Evolutionary conservation across 345 rosid genomes (phyloP), one percentile per base, ranked within the genome.

Genomic region (Schrenkiella parvula): DNA sequence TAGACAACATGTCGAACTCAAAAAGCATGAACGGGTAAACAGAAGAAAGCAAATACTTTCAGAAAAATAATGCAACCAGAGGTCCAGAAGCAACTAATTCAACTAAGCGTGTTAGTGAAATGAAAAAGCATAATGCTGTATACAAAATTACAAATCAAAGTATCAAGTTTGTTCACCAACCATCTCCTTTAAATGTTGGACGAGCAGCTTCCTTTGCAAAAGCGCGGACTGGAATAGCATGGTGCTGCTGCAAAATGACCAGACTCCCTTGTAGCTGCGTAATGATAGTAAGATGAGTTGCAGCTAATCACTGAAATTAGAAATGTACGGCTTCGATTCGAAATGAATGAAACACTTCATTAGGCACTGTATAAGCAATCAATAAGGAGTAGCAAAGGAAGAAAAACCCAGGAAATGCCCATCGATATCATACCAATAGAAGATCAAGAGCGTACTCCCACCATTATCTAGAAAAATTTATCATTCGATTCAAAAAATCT

Each of bases 171-270:
- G 72, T 25, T 28, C 19, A 82, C 96, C 25, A 71, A 95, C 98
- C 89, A 77, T 91, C 99, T 85, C 99, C 99, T 78, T 85, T 88
- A 21, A 84, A 86, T 4, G 82, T 76, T 9, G 82, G 42, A 52
- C 88, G 89, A 71, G 90, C 85, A 78, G 96, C 87, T 78, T 82
- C 90, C 68, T 86, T 87, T 17, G 97, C 89, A 46, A 80, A 95
- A 66, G 70, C 88, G 15, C 98, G 95, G 17, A 88, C 83, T 2
- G 88, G 83, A 67, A 84, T 35, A 42, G 77, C 81, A 79, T 61
- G 79, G 8, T 88, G 86, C 76, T 78, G 83, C 31, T 79, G 89
- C 68, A 87, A 60, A 59, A 85, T 31, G 11, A 74, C 79, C 29
- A 72, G 78, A 71, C 80, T 79, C 7, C 84, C 84, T 32, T 76